These are phyloP conservation scores for Aspergillus phoenicis DNA, from an alignment of 2,329 filamentous ascomycete species.

Conservation along the genomic window DNA sequence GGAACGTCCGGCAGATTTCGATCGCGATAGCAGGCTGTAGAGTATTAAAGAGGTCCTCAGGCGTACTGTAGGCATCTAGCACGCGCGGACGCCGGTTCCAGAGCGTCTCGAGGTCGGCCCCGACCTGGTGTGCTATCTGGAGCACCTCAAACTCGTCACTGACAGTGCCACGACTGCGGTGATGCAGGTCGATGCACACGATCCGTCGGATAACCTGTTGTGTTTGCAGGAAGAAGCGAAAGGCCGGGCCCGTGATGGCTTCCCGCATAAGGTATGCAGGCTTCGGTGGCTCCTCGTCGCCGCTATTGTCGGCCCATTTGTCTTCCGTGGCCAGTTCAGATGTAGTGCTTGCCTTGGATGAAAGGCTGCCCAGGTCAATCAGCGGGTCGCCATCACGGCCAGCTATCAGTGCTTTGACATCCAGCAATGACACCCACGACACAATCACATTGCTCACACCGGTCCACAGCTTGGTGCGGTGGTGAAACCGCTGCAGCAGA, in stretches of 20 bases:
- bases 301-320: slow-evolving; percentile 4
- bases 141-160: slow-evolving; percentile 43
- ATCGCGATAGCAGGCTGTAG: slow-evolving; percentile 30
- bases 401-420: slow-evolving; percentile 40
- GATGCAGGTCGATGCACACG: slow-evolving; percentile 40
- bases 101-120: slow-evolving; percentile 38
- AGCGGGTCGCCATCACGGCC: slow-evolving; percentile 40
- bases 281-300: slow-evolving; percentile 1
- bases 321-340: slow-evolving; percentile 12
- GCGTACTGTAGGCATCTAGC: slow-evolving; percentile 34
- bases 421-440: slow-evolving; percentile 39
- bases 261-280: slow-evolving; percentile 33
- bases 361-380: slow-evolving; percentile 29
- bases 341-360: not conserved
- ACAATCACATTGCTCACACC: slow-evolving; percentile 32
- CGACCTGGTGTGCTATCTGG: slow-evolving; percentile 39
- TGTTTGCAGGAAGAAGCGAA: slow-evolving; percentile 36
- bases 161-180: slow-evolving; percentile 41
- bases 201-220: slow-evolving; percentile 40
- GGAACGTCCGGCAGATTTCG: slow-evolving; percentile 35
- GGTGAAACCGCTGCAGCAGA: slow-evolving; percentile 32
- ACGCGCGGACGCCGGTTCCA: slow-evolving; percentile 38
- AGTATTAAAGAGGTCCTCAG: slow-evolving; percentile 31
- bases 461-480: slow-evolving; percentile 32
- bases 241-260: slow-evolving; percentile 34